Evolutionary conservation across 352 stramenopile genomes (phyloP), one percentile per base, ranked within the genome.

Genomic region (Pythium aquatile): DNA sequence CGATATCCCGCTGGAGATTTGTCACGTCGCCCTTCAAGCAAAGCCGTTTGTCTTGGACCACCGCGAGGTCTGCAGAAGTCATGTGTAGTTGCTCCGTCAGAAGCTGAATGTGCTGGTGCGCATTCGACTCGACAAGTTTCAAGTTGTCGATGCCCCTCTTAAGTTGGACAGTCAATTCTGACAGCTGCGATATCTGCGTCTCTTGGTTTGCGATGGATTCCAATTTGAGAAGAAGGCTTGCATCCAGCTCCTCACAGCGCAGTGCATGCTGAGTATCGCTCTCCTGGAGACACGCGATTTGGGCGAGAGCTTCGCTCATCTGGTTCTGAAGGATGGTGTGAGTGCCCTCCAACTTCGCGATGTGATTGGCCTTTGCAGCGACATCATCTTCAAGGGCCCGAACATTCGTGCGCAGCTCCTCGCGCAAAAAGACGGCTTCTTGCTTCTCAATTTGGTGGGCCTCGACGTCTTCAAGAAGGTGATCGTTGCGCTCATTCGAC

Each of bases 391-490:
- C 35, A 1, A 70, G 51, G 1, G 13, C 2, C 4, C 52, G 9
- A 16, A 70, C 26, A 9, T 39, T 29, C 17, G n/a, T 24, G 5
- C 46, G 30, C 1, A 70, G 51, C 16, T 52, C 26, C n/a, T 58
- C 11, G 10, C 49, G 49, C 48, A 32, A 11, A 13, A 26, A 42
- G n/a, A 49, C 29, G 16, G 61, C 29, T 4, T 55, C 49, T 13
- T 24, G 48, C 35, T 54, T 39, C 30, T 61, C 65, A 11, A 33
- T 6, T 24, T 49, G 16, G 26, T 64, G 58, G 4, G 58, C 33
- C 8, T 17, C 20, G 11, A 66, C 47, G 37, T 71, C 65, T 71
- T 66, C 65, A 16, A 20, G 17, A n/a, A 71, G 54, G 16, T 30
- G 30, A 51, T 51, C 52, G 28, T 40, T 55, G 1, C 35, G 52